These are phyloP conservation scores for Heterobasidion parviporum DNA, from an alignment of 1,284 basidiomycete genomes.

Conservation along the genomic window DNA sequence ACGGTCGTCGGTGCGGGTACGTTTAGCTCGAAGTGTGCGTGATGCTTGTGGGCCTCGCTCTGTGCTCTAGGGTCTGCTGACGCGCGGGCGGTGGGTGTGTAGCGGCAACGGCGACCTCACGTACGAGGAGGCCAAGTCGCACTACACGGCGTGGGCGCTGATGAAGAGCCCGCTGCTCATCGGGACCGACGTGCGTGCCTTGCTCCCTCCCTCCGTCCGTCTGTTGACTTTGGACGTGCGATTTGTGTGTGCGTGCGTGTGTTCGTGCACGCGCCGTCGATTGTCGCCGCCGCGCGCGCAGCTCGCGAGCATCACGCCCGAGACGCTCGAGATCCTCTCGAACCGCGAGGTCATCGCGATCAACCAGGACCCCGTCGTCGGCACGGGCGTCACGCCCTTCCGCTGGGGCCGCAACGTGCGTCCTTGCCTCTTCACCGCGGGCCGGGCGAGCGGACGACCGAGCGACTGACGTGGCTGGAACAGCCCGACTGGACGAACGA, in stretches of 20 bases:
- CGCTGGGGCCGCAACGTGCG: slow-evolving; percentile 54
- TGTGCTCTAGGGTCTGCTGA: neutral
- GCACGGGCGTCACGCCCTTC: slow-evolving; percentile 54
- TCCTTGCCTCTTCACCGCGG: slow-evolving; percentile 27
- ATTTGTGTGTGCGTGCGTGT: neutral
- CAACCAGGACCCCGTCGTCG: slow-evolving; percentile 58
- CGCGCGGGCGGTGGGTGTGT: neutral
- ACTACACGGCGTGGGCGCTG: slow-evolving; percentile 41
- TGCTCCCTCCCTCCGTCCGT: neutral
- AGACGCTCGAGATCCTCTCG: slow-evolving; percentile 46
- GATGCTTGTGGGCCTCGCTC: too few relatives aligned
- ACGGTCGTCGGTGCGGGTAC: too few relatives aligned
- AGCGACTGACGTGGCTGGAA: neutral
- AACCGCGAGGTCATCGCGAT: slow-evolving; percentile 61
- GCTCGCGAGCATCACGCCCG: slow-evolving; percentile 39
- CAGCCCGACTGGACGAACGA: slow-evolving; percentile 43
- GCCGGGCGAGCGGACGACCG: too few relatives aligned
- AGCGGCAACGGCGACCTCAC: slow-evolving; percentile 36
- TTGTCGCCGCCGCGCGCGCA: slow-evolving; percentile 14
- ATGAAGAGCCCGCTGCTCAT: slow-evolving; percentile 42
- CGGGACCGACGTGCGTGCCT: slow-evolving; percentile 21
- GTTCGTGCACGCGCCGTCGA: neutral
- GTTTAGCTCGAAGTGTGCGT: slow-evolving; percentile 34
- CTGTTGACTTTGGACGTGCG: too few relatives aligned
- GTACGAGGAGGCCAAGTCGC: slow-evolving; percentile 34